Evolutionary conservation across 148 eudicot genomes (phyloP).

Genomic region (Fagopyrum homotropicum): DNA sequence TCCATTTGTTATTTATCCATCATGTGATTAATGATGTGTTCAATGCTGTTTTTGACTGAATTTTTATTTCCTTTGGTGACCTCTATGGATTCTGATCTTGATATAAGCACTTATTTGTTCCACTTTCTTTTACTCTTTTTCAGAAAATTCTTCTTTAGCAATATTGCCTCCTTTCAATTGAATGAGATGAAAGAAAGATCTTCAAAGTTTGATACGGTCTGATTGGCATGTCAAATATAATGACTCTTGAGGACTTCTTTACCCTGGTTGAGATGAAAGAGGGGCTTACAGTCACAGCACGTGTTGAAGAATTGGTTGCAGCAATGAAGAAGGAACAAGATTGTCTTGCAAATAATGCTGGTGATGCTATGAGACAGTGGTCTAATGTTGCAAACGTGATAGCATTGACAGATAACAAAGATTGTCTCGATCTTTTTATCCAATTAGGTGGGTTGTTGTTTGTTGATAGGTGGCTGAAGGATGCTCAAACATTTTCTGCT

Average conservation of each 20-base stretch:
- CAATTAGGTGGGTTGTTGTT: conserved; percentile 64
- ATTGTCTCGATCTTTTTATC: conserved; percentile 73
- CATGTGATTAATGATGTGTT: neutral
- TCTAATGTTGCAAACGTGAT: conserved; percentile 74
- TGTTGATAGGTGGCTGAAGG: conserved; percentile 70
- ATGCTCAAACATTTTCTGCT: conserved; percentile 37
- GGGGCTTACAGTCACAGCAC: conserved; percentile 65
- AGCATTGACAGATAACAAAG: conserved; percentile 70
- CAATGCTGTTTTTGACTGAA: neutral
- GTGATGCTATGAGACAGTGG: conserved; percentile 66
- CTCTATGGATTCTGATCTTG: neutral
- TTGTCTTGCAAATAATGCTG: conserved; percentile 37
- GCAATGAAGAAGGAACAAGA: conserved; percentile 59
- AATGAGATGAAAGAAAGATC: neutral
- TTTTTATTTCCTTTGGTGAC: neutral
- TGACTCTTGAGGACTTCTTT: conserved; percentile 85
- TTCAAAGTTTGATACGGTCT: conserved; percentile 8
- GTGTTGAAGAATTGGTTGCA: conserved; percentile 71
- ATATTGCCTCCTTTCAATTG: neutral
- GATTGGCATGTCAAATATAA: conserved; percentile 38
- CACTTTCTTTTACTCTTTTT: neutral
- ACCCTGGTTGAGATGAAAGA: conserved; percentile 78
- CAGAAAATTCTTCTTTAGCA: conserved; percentile 6
- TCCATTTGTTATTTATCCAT: neutral
- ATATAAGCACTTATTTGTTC: neutral